Evolutionary conservation across 225 moss, liverwort and hornwort genomes (phyloP).

Genomic region (Marchantia paleacea): DNA sequence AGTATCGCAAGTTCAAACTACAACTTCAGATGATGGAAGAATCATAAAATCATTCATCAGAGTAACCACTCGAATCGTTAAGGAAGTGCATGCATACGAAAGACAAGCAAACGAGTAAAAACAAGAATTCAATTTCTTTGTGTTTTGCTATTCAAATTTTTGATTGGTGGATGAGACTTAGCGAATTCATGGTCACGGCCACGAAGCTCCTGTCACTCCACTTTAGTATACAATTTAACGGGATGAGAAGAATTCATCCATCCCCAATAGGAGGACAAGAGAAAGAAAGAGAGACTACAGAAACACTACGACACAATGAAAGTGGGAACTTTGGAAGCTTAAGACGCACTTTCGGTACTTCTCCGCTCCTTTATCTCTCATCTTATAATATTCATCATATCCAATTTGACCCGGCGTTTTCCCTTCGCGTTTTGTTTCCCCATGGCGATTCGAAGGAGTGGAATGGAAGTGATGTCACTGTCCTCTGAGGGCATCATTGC

Average conservation of each 20-base stretch:
- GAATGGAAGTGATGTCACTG: not conserved
- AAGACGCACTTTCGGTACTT: not conserved
- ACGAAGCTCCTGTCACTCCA: not conserved
- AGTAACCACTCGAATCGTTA: no score
- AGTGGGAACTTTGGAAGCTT: not conserved
- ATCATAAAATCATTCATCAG: no score
- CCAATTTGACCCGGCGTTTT: not conserved
- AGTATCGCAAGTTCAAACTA: no score
- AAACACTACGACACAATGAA: not conserved
- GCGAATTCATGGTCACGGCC: not conserved
- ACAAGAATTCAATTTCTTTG: no score
- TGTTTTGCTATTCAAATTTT: not conserved
- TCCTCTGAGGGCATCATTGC: conserved; percentile 6
- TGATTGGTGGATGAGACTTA: not conserved
- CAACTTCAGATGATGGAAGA: no score
- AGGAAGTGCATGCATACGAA: no score
- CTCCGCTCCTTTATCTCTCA: not conserved
- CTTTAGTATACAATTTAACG: not conserved
- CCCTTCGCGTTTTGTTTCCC: not conserved
- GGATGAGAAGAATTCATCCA: conserved; percentile 5
- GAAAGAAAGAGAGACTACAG: not conserved
- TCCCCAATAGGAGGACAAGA: not conserved
- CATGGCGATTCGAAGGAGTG: not conserved
- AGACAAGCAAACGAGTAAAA: no score
- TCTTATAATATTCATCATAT: not conserved